Base-by-base conservation (phyloP, 768 basidiomycete species). In the Boletus speciosus region DNA sequence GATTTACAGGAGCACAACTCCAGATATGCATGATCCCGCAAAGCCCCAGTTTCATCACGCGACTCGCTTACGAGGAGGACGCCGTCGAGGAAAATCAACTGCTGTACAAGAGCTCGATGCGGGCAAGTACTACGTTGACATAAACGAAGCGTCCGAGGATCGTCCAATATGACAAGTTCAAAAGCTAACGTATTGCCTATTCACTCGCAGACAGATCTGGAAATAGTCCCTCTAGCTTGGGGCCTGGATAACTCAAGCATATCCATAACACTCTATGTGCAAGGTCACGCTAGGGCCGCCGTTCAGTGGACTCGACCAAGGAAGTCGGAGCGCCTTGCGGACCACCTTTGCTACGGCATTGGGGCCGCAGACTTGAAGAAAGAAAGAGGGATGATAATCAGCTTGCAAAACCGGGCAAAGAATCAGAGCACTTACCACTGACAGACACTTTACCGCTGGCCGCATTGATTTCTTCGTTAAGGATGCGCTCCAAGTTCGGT, bases 381-480 rank as follows among this genome's bases (percentile, higher is more conserved):
- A 19, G 19, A 19, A 19, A 27, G 6, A 32, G 1, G 16, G 11
- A 34, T 10, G 27, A 16, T 38, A 5, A 38, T 16, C 41, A 21
- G 11, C 21, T n/a, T n/a, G 19, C 2, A 14, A 56, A 5, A 11
- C 10, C 27, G 4, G 16, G 10, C n/a, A 31, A 15, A 25, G 15
- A 11, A 36, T 10, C n/a, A 29, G 29, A 23, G 36, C 4, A 65
- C 73, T 8, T 47, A 78, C 80, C 80, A 39, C 71, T 76, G 27
- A 82, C 73, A 6, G 74, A 76, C 48, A 79, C 65, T 6, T 65
- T 61, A 2, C 75, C 76, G 2, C 58, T 61, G 2, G 65, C 63
- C 5, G 51, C 50, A 1, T 51, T 61, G 0, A 76, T 69, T 57
- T 79, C 78, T 12, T 67, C 64, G 6, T 58, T 44, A 0, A 81